A percentile compares a stretch with the other conserved stretches of the same genome.
Conservation (phyloP, 2,329 filamentous ascomycete species). For the Pyrenochaeta sp. region DNA sequence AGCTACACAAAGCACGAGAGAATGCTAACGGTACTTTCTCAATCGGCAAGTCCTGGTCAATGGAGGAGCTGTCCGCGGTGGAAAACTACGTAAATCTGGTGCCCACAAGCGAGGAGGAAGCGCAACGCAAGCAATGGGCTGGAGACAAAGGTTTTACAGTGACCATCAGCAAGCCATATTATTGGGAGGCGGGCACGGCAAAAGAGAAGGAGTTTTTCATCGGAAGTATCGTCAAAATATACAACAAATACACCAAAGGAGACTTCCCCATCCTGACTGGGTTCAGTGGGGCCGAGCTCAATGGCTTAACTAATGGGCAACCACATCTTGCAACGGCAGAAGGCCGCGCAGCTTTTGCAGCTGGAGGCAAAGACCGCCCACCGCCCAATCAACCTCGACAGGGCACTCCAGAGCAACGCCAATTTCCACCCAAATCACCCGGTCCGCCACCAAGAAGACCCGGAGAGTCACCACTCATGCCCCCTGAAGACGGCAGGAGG, state of each 20-base stretch:
- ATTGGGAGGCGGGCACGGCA: constrained; percentile 90
- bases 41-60: constrained; percentile 97
- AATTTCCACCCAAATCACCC: constrained; percentile 31
- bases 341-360: constrained; percentile 28
- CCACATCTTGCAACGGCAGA: constrained; percentile 42
- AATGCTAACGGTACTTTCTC: constrained; percentile 94
- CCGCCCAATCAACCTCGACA: constrained; percentile 23
- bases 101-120: constrained; percentile 67
- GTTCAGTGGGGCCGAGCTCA: constrained; percentile 81
- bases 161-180: constrained; percentile 92
- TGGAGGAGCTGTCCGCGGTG: constrained; percentile 86
- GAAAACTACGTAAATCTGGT: constrained; percentile 77
- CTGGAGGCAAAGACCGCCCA: constrained; percentile 11
- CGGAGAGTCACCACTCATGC: constrained; percentile 22
- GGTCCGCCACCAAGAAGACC: constrained; percentile 29
- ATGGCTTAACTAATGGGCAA: constrained; percentile 71
- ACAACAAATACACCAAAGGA: constrained; percentile 82
- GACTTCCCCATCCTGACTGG: constrained; percentile 80
- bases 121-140: constrained; percentile 76
- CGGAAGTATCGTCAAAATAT: constrained; percentile 94
- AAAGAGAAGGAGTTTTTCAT: constrained; percentile 99
- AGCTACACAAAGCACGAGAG: constrained; percentile 96
- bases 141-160: constrained; percentile 85
- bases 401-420: constrained; percentile 24
- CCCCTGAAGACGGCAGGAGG: constrained; percentile 25